Conservation (phyloP, 169 alveolate species). For the Cryptosporidium ryanae region DNA sequence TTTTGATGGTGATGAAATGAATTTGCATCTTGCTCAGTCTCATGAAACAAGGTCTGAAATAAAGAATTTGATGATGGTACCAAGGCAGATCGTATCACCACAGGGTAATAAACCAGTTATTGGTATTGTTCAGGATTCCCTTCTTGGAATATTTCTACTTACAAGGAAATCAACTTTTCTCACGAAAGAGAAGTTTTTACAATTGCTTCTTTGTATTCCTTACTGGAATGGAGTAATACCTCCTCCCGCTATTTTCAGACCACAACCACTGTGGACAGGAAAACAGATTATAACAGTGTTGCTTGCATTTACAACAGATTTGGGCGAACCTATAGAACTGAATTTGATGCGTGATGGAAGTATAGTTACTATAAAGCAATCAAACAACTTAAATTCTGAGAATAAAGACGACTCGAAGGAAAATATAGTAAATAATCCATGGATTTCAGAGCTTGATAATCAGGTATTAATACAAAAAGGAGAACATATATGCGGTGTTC, state of each 20-base stretch:
- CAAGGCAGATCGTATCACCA: slow-evolving; percentile 99
- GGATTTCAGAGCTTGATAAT: slow-evolving; percentile 78
- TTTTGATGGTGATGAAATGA: slow-evolving; percentile 99
- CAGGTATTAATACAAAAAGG: slow-evolving; percentile 95
- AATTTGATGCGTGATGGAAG: slow-evolving; percentile 83
- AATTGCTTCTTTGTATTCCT: slow-evolving; percentile 94
- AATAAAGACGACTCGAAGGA: slow-evolving; percentile 79
- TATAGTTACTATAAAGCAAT: slow-evolving; percentile 77
- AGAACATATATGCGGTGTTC: slow-evolving; percentile 95
- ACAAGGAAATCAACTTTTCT: slow-evolving; percentile 97
- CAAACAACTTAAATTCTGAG: slow-evolving; percentile 75
- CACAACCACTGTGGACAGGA: slow-evolving; percentile 99
- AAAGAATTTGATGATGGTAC: slow-evolving; percentile 98
- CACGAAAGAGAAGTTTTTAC: slow-evolving; percentile 93
- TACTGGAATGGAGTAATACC: slow-evolving; percentile 97
- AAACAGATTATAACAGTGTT: slow-evolving; percentile 97
- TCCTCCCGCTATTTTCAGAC: slow-evolving; percentile 97
- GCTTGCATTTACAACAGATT: slow-evolving; percentile 85
- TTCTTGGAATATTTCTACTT: slow-evolving; percentile 94
- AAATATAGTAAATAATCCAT: slow-evolving; percentile 78
- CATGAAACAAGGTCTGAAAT: slow-evolving; percentile 98
- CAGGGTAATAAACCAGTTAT: slow-evolving; percentile 99
- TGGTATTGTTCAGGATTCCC: slow-evolving; percentile 99
- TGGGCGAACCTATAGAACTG: slow-evolving; percentile 78
- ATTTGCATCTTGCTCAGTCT: slow-evolving; percentile 98